Percentiles rank a stretch among this genome's conserved stretches.
Evolutionary conservation across 2,329 filamentous ascomycete genomes (phyloP).

Genomic region (Phyllachora maydis): DNA sequence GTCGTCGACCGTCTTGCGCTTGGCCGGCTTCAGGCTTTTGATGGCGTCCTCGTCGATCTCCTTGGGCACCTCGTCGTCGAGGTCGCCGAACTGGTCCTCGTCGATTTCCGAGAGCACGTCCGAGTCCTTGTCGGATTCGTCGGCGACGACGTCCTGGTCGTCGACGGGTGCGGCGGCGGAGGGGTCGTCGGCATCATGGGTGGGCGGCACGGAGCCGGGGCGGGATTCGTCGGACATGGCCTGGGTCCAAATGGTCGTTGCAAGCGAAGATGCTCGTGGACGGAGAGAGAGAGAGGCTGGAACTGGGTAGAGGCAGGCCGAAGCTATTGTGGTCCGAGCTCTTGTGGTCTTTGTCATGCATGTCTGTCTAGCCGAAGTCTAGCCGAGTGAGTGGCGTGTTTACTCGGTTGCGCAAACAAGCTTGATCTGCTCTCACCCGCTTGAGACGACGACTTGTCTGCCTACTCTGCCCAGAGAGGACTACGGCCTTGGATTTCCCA

Average conservation of each 20-base stretch:
- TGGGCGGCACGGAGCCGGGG: constrained; percentile 19
- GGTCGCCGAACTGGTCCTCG: constrained; percentile 49
- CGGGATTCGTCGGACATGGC: constrained; percentile 24
- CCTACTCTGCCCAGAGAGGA: too few species aligned
- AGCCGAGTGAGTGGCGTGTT: too few species aligned
- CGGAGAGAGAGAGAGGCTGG: too few species aligned
- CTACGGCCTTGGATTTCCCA: too few species aligned
- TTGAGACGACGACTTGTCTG: too few species aligned
- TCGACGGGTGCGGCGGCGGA: constrained; percentile 6
- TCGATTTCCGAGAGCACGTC: constrained; percentile 47
- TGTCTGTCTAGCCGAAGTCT: too few species aligned
- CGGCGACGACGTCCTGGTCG: constrained; percentile 12
- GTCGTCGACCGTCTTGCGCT: constrained; percentile 42
- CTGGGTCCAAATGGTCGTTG: not conserved
- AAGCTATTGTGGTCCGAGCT: too few species aligned
- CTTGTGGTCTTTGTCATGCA: too few species aligned
- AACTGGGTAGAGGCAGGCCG: too few species aligned
- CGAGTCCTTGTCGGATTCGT: constrained; percentile 29
- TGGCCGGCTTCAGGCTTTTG: constrained; percentile 41
- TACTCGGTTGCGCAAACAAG: too few species aligned
- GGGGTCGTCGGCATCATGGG: too few species aligned
- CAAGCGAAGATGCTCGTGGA: not conserved
- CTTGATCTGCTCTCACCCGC: too few species aligned
- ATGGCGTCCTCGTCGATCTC: constrained; percentile 47
- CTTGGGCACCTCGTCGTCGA: constrained; percentile 46